phyloP scores from a whole-genome alignment of 805 yeast genomes.

The Schizosaccharomyces lindneri region DNA sequence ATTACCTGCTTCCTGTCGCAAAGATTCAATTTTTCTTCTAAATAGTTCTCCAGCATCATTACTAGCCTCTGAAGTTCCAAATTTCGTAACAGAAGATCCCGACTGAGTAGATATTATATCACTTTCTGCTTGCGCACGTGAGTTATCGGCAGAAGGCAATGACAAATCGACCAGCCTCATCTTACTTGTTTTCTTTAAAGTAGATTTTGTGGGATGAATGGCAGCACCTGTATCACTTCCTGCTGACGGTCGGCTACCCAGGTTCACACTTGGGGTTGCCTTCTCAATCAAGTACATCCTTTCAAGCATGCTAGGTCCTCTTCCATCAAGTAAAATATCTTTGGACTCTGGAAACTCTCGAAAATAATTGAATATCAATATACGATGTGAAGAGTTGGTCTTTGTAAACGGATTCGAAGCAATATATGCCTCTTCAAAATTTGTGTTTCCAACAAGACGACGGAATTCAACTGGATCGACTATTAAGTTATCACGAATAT shows the following conservation, averaged over 20 bases:
- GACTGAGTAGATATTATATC: neutral
- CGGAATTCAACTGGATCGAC: slow-evolving; percentile 9
- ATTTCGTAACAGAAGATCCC: neutral
- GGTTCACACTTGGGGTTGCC: neutral
- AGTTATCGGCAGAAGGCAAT: neutral
- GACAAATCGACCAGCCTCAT: neutral
- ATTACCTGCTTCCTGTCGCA: slow-evolving; percentile 9
- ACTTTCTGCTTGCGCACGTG: neutral
- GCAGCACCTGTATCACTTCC: neutral
- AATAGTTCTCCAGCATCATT: slow-evolving; percentile 13
- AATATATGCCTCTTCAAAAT: slow-evolving; percentile 10
- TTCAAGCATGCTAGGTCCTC: slow-evolving; percentile 10
- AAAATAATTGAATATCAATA: slow-evolving; percentile 10
- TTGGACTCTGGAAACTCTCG: slow-evolving; percentile 8
- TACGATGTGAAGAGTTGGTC: slow-evolving; percentile 8
- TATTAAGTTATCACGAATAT: slow-evolving; percentile 10
- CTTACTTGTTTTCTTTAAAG: neutral
- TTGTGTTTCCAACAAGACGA: slow-evolving; percentile 8
- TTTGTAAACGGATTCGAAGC: slow-evolving; percentile 10
- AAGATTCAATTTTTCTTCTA: slow-evolving; percentile 15
- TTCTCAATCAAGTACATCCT: slow-evolving; percentile 8
- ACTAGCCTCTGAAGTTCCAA: neutral
- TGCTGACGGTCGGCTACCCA: neutral
- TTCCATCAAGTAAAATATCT: slow-evolving; percentile 10
- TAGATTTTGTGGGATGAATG: neutral